Evolutionary conservation across 371 early-diverging fungal genomes (phyloP).

Genomic region (Funneliformis caledonium): DNA sequence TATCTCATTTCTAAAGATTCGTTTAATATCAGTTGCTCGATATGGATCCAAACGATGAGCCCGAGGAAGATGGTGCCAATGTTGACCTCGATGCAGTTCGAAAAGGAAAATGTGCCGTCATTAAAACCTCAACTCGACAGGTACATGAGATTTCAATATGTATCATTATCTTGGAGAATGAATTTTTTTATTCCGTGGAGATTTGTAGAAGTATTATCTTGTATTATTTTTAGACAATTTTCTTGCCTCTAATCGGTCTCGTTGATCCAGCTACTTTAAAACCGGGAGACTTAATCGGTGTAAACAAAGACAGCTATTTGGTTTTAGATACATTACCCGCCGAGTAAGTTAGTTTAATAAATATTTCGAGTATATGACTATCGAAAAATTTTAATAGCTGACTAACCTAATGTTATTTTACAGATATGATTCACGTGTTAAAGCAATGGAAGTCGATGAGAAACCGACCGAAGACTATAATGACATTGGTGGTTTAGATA

Average conservation of each 20-base stretch:
- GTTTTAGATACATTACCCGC: slow-evolving; percentile 98
- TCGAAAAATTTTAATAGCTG: not conserved
- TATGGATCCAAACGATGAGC: slow-evolving; percentile 86
- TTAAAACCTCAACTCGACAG: slow-evolving; percentile 97
- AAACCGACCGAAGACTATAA: slow-evolving; percentile 99
- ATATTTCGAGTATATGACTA: not conserved
- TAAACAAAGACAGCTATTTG: slow-evolving; percentile 99
- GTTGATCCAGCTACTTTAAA: slow-evolving; percentile 92
- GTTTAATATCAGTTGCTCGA: slow-evolving; percentile 75
- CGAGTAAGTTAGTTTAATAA: slow-evolving; percentile 67
- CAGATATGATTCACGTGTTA: slow-evolving; percentile 98
- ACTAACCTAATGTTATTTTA: not conserved
- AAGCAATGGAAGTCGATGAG: slow-evolving; percentile 99
- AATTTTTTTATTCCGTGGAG: too few species aligned
- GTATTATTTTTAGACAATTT: slow-evolving; percentile 74
- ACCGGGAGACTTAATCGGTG: slow-evolving; percentile 99
- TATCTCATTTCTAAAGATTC: not conserved
- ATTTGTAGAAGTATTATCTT: too few species aligned
- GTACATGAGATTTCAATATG: slow-evolving; percentile 50
- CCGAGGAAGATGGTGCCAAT: slow-evolving; percentile 93
- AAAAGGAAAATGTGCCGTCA: slow-evolving; percentile 97
- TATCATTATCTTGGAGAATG: too few species aligned
- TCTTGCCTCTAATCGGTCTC: slow-evolving; percentile 98
- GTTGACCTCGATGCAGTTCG: slow-evolving; percentile 91
- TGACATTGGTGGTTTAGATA: slow-evolving; percentile 99